phyloP scores from a whole-genome alignment of 768 basidiomycete species.

The Cystofilobasidium capitatum region DNA sequence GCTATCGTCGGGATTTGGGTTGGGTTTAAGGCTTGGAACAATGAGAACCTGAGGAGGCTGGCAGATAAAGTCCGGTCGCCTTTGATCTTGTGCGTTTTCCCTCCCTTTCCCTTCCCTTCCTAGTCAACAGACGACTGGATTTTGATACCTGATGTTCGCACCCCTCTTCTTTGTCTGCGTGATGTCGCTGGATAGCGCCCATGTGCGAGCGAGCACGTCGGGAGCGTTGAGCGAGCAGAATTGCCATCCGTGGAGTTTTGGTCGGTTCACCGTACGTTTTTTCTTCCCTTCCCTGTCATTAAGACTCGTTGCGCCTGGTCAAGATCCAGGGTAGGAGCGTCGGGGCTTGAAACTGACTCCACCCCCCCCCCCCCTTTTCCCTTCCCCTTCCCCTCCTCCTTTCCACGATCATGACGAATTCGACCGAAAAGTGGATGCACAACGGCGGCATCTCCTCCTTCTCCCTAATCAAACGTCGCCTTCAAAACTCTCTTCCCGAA shows the following conservation, averaged over 20 bases:
- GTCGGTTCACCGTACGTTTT: conserved; percentile 71
- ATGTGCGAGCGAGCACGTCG: conserved; percentile 87
- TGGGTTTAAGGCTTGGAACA: conserved; percentile 76
- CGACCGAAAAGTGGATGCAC: conserved; percentile 99
- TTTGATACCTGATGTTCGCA: too few relatives aligned
- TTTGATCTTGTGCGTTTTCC: conserved; percentile 67
- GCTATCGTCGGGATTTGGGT: neutral
- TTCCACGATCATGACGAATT: too few relatives aligned
- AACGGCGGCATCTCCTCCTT: conserved; percentile 91
- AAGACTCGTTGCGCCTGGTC: too few relatives aligned
- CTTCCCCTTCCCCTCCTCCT: too few relatives aligned
- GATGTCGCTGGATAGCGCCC: conserved; percentile 46
- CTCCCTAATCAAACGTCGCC: conserved; percentile 60
- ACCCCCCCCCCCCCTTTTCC: too few relatives aligned
- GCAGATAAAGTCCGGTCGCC: conserved; percentile 97
- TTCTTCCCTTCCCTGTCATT: neutral
- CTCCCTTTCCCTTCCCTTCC: conserved; percentile 34
- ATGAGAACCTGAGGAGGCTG: conserved; percentile 79
- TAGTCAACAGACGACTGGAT: too few relatives aligned
- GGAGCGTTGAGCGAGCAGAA: conserved; percentile 63
- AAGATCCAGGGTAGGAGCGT: too few relatives aligned
- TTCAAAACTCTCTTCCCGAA: conserved; percentile 69
- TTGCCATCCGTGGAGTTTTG: conserved; percentile 79
- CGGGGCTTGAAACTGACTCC: too few relatives aligned
- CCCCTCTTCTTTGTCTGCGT: neutral